Evolutionary conservation across 2,329 filamentous ascomycete genomes (phyloP).

Genomic region (Paradendryphiella salina): DNA sequence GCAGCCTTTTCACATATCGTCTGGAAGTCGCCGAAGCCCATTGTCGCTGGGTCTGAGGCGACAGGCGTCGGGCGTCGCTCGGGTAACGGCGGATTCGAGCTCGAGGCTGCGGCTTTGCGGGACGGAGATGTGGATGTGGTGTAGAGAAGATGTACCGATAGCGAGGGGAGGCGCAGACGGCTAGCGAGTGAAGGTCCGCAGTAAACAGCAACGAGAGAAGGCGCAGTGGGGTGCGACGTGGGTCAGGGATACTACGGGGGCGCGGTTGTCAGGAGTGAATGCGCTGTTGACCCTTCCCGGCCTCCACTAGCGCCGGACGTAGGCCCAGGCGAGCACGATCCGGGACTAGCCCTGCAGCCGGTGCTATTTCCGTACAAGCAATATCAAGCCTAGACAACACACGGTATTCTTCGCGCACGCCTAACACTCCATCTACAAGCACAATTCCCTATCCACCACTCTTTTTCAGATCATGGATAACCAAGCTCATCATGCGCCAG

Average conservation of each 20-base stretch:
- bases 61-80: constrained; percentile 3
- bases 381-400: too few relatives aligned
- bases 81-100: constrained; percentile 15
- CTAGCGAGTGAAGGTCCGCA: constrained; percentile 30
- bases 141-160: constrained; percentile 3
- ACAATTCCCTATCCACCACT: too few relatives aligned
- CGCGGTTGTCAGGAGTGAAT: constrained; percentile 41
- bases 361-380: constrained; percentile 7
- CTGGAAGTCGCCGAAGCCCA: constrained; percentile 91
- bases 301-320: constrained; percentile 14
- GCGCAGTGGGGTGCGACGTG: constrained; percentile 25
- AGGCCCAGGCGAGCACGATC: not conserved
- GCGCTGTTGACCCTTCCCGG: constrained; percentile 20
- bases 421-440: too few relatives aligned
- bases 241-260: constrained; percentile 23
- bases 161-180: constrained; percentile 18
- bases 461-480: too few relatives aligned
- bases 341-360: constrained; percentile 1
- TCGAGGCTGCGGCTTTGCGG: constrained; percentile 16
- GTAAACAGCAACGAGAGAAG: constrained; percentile 25
- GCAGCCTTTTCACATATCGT: constrained; percentile 82
- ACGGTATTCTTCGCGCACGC: too few relatives aligned
- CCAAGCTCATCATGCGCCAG: too few relatives aligned
- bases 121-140: constrained; percentile 8
- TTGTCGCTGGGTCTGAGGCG: constrained; percentile 42